Evolutionary conservation across 2,329 filamentous ascomycete species (phyloP), one percentile per base, ranked within the genome.

Genomic region (Ophiostoma pallidulum): DNA sequence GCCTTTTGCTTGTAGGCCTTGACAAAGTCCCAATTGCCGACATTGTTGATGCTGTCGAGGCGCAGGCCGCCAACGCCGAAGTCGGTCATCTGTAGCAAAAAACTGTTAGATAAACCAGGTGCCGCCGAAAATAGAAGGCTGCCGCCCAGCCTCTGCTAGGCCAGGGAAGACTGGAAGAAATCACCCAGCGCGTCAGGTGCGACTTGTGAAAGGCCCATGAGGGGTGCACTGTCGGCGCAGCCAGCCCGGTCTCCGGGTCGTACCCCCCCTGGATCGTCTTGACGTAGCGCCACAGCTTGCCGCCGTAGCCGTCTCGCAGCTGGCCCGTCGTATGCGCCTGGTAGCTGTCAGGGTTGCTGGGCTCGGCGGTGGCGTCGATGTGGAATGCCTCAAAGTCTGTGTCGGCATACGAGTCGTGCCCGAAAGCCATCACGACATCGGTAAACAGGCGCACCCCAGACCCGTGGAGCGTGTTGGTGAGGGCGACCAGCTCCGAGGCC

Each of bases 41-140:
- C 41, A 44, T 59, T 59, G 52, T 57, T 58, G 45, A 58, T 42
- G 45, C 54, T 57, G 53, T 59, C 57, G 3, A 59, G 49, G 2
- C 57, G 57, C 33, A 59, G 45, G 10, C 57, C 56, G 16, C 22
- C 44, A 14, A 57, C 50, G 24, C 50, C 51, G 24, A 57, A 58
- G 40, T 57, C 55, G 12, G 29, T 9, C 57, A 59, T 59, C 56
- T 39, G 19, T 18, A 14, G 8, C 3, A 3, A 19, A n/a, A n/a
- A n/a, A n/a, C n/a, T n/a, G n/a, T 46, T 3, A 46, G 37, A 28
- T n/a, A 28, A 28, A 10, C 24, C 5, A 28, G 24, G 10, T 10
- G 24, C 10, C 6, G 24, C 10, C 24, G 24, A 6, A 10, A 28
- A n/a, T n/a, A n/a, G n/a, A n/a, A n/a, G n/a, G n/a, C n/a, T n/a